These are phyloP conservation scores for Acacia concinna DNA, from an alignment of 331 rosid genomes.

Conservation along the genomic window DNA sequence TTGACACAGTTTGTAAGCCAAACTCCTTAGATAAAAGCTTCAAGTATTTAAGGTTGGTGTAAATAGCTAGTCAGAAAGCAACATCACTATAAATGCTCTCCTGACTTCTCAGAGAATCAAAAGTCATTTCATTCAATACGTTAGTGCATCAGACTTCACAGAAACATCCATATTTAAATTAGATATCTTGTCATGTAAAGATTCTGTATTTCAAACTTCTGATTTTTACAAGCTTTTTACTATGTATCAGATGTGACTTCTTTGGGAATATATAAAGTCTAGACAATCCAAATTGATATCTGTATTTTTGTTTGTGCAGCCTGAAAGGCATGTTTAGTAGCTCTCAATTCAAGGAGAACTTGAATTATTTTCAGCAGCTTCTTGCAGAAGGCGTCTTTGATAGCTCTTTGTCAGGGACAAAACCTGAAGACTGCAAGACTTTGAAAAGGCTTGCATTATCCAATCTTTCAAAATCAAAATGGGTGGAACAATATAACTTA, in stretches of 20 bases:
- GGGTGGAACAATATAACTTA: conserved; percentile 76
- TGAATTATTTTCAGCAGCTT: conserved; percentile 82
- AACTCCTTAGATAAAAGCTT: conserved; percentile 3
- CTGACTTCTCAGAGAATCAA: conserved; percentile 13
- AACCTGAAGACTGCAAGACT: conserved; percentile 83
- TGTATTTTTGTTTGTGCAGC: conserved; percentile 58
- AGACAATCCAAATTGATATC: conserved; percentile 21
- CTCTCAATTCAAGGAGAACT: conserved; percentile 79
- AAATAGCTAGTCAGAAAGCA: conserved; percentile 18
- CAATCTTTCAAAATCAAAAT: conserved; percentile 66
- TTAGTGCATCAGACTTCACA: conserved; percentile 1
- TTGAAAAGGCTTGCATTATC: conserved; percentile 67
- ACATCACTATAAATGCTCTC: neutral
- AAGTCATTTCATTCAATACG: conserved; percentile 8
- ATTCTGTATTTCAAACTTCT: neutral
- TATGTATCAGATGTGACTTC: conserved; percentile 5
- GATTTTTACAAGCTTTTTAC: neutral
- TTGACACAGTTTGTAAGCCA: neutral
- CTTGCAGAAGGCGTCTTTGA: conserved; percentile 85
- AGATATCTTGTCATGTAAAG: neutral
- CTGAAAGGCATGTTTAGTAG: conserved; percentile 70
- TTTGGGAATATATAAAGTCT: conserved; percentile 16
- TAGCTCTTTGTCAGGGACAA: conserved; percentile 60
- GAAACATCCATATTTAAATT: neutral
- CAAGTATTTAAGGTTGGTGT: neutral